Base-by-base conservation (phyloP, 2,329 filamentous ascomycete genomes). In the Xylariales sp. region DNA sequence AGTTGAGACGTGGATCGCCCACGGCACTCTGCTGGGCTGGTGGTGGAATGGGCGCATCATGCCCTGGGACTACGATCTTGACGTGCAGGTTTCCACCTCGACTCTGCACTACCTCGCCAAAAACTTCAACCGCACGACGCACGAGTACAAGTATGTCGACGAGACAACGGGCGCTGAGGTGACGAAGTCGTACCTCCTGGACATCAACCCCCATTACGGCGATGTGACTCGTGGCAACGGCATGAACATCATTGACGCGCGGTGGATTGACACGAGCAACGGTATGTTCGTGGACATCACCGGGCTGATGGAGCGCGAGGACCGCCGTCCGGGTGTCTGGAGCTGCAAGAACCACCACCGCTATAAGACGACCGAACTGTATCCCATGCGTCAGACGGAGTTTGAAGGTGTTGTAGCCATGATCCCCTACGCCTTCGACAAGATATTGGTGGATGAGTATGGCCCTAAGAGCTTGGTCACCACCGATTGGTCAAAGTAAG, bases 251-350 rank as follows among this genome's bases (percentile, higher is more conserved):
- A 93, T 93, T 51, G 88, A 93, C 60, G 87, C 82, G 17, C 74
- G 88, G 31, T 94, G 85, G 85, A 86, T 93, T 54, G 86, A 93
- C 59, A 72, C 73, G 41, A 61, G 66, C 39, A 93, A 82, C 50
- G 87, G 87, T 33, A 72, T 91, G 53, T 94, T 85, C 59, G 81
- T 93, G 58, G 87, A 93, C 59, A 88, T 94, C 53, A 93, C 88
- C 1, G 86, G 78, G 11, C 63, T 93, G 24, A 76, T 77, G 35
- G 83, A 88, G 64, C 76, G 82, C 15, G 70, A 87, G 21, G 72
- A 76, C 0, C 60, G 59, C 3, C 51, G 65, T 15, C 84, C 85
- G 0, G 83, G 84, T 6, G 59, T 85, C 20, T 86, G 83, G 78
- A 80, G 77, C 52, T 91, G 86, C 65, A 91, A 91, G 67, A 90